Evolutionary conservation across 1,139 yeast species (phyloP), one percentile per base, ranked within the genome.

Genomic region (Hemisphaericaspora lyxosophila): DNA sequence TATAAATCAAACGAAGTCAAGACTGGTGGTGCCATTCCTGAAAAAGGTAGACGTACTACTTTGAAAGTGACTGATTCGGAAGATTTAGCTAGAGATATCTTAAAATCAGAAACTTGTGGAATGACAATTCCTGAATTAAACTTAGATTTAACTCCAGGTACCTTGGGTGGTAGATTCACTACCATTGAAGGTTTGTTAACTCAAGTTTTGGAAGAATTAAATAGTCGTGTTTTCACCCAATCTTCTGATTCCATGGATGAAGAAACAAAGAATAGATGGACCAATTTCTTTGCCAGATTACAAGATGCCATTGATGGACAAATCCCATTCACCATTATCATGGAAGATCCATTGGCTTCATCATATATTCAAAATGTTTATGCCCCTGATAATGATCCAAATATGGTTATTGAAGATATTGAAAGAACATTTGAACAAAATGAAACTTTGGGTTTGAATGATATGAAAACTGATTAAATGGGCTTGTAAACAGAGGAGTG

Each of bases 301-400:
- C 80, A 85, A 49, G 78, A 79, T 39, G 98, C 97, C n/a, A 70
- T 82, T 37, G 86, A 76, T 32, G 98, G 97, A 34, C 80, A 85
- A 48, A 71, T 80, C 39, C 83, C 85, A 35, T 90, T 94, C 64
- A 90, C 97, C 3, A 75, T 94, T 30, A 60, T 78, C 27, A 85
- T 94, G 95, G 88, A 80, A 47, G 99, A 94, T 64, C 98, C 99
- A 6, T 67, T 92, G 56, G 96, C 97, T 16, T 82, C 95, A 5
- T 88, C 97, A 0, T 94, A 94, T 57, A 85, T 94, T 48, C 99
- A 94, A 66, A 94, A 94, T 58, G 95, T 90, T 8, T 94, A 89
- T 57, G 99, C 99, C 25, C 99, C 99, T 16, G 99, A 94, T 62
- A 78, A 78, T 31, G 98, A 94, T 67, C 99, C 99, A 49, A 88